These are phyloP conservation scores for Rhododendron simsii DNA, from an alignment of 148 eudicot genomes.

Conservation along the genomic window DNA sequence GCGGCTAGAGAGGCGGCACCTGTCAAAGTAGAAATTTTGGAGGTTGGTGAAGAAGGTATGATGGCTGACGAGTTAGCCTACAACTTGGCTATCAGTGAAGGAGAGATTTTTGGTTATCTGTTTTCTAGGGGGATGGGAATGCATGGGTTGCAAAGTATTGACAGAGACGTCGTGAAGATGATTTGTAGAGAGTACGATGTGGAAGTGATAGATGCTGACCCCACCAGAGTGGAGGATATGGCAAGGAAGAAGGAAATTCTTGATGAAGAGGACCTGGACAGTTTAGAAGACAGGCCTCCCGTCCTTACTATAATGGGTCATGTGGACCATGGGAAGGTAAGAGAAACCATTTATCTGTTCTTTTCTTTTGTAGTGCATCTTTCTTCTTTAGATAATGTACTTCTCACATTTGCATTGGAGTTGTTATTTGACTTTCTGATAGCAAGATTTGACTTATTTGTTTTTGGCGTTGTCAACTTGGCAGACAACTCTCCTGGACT, in stretches of 20 bases:
- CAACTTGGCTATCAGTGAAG: constrained; percentile 91
- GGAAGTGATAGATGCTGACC: constrained; percentile 71
- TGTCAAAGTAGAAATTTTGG: constrained; percentile 78
- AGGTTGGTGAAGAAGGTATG: constrained; percentile 91
- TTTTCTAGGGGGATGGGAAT: constrained; percentile 79
- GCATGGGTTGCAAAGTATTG: constrained; percentile 78
- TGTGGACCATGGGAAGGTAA: constrained; percentile 98
- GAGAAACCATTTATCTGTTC: constrained; percentile 3
- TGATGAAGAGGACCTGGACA: constrained; percentile 84
- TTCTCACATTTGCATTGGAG: background rate
- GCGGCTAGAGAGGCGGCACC: constrained; percentile 94
- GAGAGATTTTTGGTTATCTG: constrained; percentile 78
- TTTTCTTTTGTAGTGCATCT: background rate
- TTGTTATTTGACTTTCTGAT: constrained; percentile 1
- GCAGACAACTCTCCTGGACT: constrained; percentile 97
- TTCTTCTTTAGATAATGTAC: background rate
- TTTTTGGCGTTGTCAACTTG: constrained; percentile 22
- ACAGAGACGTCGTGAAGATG: constrained; percentile 91
- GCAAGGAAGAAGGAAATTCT: constrained; percentile 80
- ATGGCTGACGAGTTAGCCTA: constrained; percentile 71
- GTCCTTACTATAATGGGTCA: constrained; percentile 98
- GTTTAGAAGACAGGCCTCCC: constrained; percentile 88
- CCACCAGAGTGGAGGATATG: constrained; percentile 68
- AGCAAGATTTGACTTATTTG: constrained; percentile 28
- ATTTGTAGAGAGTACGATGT: constrained; percentile 76